Evolutionary conservation across 2,329 filamentous ascomycete species (phyloP).

Genomic region (Colletotrichum navitas): DNA sequence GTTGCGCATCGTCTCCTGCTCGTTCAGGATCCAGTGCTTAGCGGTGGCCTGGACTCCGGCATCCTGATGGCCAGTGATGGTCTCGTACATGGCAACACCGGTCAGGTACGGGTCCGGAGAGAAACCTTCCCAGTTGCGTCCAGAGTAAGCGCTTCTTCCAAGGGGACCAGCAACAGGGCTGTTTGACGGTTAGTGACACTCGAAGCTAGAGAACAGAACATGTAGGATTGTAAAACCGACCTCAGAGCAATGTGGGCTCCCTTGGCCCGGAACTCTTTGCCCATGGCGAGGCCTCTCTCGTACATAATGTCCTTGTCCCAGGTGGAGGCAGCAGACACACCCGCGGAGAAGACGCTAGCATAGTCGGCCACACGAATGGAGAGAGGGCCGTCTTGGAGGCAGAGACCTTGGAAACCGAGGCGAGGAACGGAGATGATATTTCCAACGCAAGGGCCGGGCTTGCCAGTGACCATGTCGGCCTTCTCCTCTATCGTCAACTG

Average conservation of each 20-base stretch:
- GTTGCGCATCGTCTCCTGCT: conserved; percentile 52
- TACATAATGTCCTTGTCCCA: conserved; percentile 81
- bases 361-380: conserved; percentile 56
- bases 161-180: conserved; percentile 60
- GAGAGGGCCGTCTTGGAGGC: conserved; percentile 55
- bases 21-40: conserved; percentile 56
- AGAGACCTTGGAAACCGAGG: conserved; percentile 58
- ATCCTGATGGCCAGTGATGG: conserved; percentile 51
- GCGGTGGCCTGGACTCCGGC: conserved; percentile 55
- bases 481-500: conserved; percentile 50
- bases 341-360: conserved; percentile 62
- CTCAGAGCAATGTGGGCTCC: conserved; percentile 77
- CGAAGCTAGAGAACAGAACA: background rate
- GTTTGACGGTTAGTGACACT: background rate
- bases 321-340: conserved; percentile 71
- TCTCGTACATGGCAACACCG: conserved; percentile 61
- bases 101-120: conserved; percentile 77
- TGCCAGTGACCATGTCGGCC: conserved; percentile 51
- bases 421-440: conserved; percentile 55
- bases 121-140: conserved; percentile 75
- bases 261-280: conserved; percentile 75
- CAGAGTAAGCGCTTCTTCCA: conserved; percentile 59
- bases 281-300: conserved; percentile 57
- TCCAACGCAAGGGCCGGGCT: conserved; percentile 51
- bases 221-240: background rate